Percentiles rank a stretch among this genome's conserved stretches.
Conservation (phyloP, 768 basidiomycete species). For the Hygrocybe punicea region DNA sequence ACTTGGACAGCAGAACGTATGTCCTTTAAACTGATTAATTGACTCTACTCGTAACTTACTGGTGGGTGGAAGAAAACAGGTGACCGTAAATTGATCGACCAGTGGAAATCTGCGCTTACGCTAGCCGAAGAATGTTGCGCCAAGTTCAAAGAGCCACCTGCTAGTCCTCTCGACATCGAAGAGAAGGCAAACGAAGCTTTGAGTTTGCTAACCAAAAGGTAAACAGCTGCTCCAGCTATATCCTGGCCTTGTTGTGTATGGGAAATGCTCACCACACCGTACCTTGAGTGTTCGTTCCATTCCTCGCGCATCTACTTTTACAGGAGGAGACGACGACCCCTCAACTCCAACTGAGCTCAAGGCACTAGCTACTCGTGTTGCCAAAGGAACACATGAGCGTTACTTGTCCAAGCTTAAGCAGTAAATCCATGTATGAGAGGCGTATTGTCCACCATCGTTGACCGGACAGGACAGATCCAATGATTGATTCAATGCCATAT, state of each 20-base stretch:
- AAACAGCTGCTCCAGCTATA: neutral
- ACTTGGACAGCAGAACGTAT: neutral
- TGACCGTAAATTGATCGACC: conserved; percentile 10
- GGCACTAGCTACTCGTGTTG: conserved; percentile 10
- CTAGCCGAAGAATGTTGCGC: conserved; percentile 3
- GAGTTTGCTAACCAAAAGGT: conserved; percentile 10
- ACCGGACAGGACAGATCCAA: no score
- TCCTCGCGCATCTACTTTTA: conserved; percentile 10
- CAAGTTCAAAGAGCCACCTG: conserved; percentile 10
- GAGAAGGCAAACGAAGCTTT: conserved; percentile 8
- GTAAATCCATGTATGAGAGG: no score
- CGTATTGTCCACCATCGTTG: no score
- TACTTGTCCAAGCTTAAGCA: neutral
- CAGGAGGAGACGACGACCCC: conserved; percentile 5
- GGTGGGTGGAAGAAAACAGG: neutral
- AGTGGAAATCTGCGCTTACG: conserved; percentile 11
- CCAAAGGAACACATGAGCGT: conserved; percentile 3
- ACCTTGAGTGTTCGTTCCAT: conserved; percentile 14
- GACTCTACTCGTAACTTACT: conserved; percentile 5
- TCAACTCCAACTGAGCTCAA: conserved; percentile 7
- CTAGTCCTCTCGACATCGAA: conserved; percentile 6
- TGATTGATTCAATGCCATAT: no score
- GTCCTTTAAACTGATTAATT: neutral
- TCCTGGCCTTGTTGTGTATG: neutral
- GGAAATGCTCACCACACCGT: conserved; percentile 11